Conservation (phyloP, 2,329 filamentous ascomycete genomes). For the Aspergillus unguis region DNA sequence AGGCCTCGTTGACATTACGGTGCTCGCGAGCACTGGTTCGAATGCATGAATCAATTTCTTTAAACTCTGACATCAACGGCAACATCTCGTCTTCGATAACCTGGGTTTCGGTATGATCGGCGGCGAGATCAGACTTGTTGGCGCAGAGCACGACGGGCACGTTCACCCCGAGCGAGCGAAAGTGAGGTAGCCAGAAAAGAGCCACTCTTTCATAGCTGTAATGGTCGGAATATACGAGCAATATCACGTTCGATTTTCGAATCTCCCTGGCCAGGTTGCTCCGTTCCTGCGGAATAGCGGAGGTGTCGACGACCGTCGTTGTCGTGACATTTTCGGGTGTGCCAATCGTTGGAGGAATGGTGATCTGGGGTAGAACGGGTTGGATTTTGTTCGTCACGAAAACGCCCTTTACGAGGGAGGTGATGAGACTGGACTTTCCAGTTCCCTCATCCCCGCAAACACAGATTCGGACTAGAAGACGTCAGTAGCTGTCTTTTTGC, state of each 20-base stretch:
- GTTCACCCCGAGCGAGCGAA: constrained; percentile 95
- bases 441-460: constrained; percentile 95
- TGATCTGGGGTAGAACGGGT: constrained; percentile 88
- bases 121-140: constrained; percentile 90
- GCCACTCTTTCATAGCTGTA: constrained; percentile 98
- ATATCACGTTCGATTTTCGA: constrained; percentile 92
- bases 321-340: constrained; percentile 97
- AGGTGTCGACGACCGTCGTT: constrained; percentile 89
- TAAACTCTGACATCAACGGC: constrained; percentile 96
- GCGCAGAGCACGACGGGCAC: constrained; percentile 95
- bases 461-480: constrained; percentile 72
- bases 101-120: constrained; percentile 71
- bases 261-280: constrained; percentile 89
- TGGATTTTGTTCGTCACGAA: constrained; percentile 97
- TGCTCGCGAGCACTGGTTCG: constrained; percentile 88
- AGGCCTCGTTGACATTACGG: constrained; percentile 91
- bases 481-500: constrained; percentile 1
- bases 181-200: constrained; percentile 98
- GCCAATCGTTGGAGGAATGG: constrained; percentile 85
- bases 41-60: constrained; percentile 98
- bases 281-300: constrained; percentile 87
- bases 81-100: constrained; percentile 97
- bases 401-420: constrained; percentile 92
- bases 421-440: constrained; percentile 91
- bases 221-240: constrained; percentile 95